These are phyloP conservation scores for Aspergillus wentii DNA, from an alignment of 495 filamentous ascomycete species.

Conservation along the genomic window DNA sequence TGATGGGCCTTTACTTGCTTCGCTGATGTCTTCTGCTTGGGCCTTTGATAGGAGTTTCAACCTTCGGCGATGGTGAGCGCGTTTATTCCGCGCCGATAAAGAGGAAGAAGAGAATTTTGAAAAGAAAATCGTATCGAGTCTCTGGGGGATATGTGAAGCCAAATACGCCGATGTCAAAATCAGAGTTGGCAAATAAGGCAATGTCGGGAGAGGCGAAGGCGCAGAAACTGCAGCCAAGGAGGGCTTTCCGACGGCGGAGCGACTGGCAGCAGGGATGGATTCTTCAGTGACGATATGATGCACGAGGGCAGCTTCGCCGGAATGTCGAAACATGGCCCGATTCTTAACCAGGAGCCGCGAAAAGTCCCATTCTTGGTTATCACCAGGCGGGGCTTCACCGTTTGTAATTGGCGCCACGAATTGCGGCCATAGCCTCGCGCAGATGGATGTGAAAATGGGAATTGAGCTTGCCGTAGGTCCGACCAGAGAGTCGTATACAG, in stretches of 20 bases:
- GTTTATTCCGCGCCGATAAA: slow-evolving; percentile 42
- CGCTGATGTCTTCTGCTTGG: slow-evolving; percentile 32
- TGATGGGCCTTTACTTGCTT: slow-evolving; percentile 21
- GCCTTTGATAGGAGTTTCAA: slow-evolving; percentile 41
- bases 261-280: slow-evolving; percentile 6
- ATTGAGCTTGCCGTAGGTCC: slow-evolving; percentile 43
- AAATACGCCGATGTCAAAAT: slow-evolving; percentile 87
- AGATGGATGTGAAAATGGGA: slow-evolving; percentile 32
- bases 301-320: slow-evolving; percentile 68
- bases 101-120: slow-evolving; percentile 66
- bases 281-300: slow-evolving; percentile 59
- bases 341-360: slow-evolving; percentile 71
- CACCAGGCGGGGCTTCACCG: slow-evolving; percentile 30
- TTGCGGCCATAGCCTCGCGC: slow-evolving; percentile 70
- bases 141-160: slow-evolving; percentile 79
- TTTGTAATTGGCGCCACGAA: slow-evolving; percentile 54
- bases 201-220: slow-evolving; percentile 33
- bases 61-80: slow-evolving; percentile 52
- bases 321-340: slow-evolving; percentile 69
- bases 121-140: slow-evolving; percentile 77
- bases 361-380: slow-evolving; percentile 66
- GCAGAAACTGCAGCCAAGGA: slow-evolving; percentile 22
- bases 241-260: slow-evolving; percentile 17
- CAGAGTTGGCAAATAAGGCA: slow-evolving; percentile 78
- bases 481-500: slow-evolving; percentile 35